Evolutionary conservation across 495 filamentous ascomycete genomes (phyloP).

Genomic region (Hyaloscypha bicolor): DNA sequence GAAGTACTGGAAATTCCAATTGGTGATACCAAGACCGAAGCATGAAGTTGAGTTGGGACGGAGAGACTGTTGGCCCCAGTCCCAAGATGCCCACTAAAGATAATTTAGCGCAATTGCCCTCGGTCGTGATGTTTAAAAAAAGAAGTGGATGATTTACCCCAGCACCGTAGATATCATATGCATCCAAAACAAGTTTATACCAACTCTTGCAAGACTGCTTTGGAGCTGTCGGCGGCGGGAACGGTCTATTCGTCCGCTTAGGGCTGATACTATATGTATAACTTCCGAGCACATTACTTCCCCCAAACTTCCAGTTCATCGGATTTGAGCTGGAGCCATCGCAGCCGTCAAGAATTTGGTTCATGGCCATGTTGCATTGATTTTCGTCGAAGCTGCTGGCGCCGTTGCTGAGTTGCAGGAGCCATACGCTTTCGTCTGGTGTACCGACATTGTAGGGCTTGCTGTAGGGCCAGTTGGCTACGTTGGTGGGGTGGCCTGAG

Average conservation of each 20-base stretch:
- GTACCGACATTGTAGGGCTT: too few species aligned
- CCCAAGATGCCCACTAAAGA: slow-evolving; percentile 14
- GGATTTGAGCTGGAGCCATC: slow-evolving; percentile 10
- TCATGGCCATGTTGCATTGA: slow-evolving; percentile 13
- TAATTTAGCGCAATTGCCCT: too few species aligned
- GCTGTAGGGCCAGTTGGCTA: too few species aligned
- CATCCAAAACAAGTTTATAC: slow-evolving; percentile 18
- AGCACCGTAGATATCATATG: slow-evolving; percentile 20
- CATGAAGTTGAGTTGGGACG: slow-evolving; percentile 12
- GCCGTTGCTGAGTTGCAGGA: too few species aligned
- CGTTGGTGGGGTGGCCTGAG: too few species aligned
- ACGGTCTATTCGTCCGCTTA: slow-evolving; percentile 9
- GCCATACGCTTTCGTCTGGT: too few species aligned
- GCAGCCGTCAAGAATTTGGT: slow-evolving; percentile 13
- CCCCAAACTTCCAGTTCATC: slow-evolving; percentile 16
- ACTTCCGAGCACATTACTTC: slow-evolving; percentile 8
- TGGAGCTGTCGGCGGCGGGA: slow-evolving; percentile 13
- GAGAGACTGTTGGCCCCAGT: slow-evolving; percentile 15
- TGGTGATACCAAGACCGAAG: slow-evolving; percentile 11
- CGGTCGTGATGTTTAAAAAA: too few species aligned
- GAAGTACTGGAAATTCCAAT: slow-evolving; percentile 19
- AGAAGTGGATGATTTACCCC: neutral
- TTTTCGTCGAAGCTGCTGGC: slow-evolving; percentile 15
- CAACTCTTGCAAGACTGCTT: slow-evolving; percentile 16
- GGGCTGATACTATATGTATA: slow-evolving; percentile 14